Evolutionary conservation across 306 rosid genomes (phyloP).

Genomic region (Prunus armeniaca): DNA sequence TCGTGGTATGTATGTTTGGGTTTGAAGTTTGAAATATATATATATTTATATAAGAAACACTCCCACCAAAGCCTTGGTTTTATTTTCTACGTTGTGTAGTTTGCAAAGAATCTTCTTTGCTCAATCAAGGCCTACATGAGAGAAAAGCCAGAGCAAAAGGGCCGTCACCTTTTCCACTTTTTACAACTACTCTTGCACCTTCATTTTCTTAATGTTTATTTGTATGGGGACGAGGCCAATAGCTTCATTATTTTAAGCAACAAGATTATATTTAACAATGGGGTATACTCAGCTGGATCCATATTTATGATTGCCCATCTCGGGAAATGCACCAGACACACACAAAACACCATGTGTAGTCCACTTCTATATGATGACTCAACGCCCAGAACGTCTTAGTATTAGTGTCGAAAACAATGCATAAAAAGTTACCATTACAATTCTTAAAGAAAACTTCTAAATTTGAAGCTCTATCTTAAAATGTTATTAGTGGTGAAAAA

Average conservation of each 20-base stretch:
- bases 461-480: not conserved
- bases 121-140: conserved; percentile 28
- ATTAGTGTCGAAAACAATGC: not conserved
- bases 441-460: too few species aligned
- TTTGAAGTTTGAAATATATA: not conserved
- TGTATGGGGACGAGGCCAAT: conserved; percentile 13
- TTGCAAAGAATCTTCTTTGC: conserved; percentile 31
- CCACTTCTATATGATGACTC: not conserved
- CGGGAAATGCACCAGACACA: not conserved
- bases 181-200: conserved; percentile 36
- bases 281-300: not conserved
- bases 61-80: conserved; percentile 24
- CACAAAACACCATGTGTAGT: not conserved
- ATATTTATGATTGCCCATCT: not conserved
- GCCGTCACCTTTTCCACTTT: conserved; percentile 30
- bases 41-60: not conserved
- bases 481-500: not conserved
- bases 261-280: not conserved
- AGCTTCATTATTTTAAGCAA: not conserved
- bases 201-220: conserved; percentile 13
- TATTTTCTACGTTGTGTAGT: conserved; percentile 34
- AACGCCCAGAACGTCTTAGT: not conserved
- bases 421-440: too few species aligned
- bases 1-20: conserved; percentile 26
- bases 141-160: conserved; percentile 13